phyloP scores from a whole-genome alignment of 164 flowering plant genomes.

The Liriodendron chinense region DNA sequence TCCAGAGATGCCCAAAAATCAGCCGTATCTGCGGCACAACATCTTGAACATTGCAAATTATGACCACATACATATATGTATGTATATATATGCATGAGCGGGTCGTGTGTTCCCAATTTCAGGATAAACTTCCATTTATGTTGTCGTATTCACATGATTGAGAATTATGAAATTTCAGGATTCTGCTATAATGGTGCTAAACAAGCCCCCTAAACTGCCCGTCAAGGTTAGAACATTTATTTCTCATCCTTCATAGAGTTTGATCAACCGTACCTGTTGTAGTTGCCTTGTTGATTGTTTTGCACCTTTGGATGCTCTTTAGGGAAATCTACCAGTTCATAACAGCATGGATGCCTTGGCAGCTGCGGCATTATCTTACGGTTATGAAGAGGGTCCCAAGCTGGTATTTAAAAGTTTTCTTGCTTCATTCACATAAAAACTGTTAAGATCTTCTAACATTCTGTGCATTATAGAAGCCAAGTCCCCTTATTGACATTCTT shows the following conservation, averaged over 20 bases:
- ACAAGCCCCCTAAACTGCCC: conserved; percentile 90
- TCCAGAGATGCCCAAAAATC: no score
- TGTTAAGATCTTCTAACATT: conserved; percentile 1
- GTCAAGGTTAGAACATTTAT: conserved; percentile 65
- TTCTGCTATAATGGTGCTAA: conserved; percentile 72
- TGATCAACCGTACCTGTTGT: neutral
- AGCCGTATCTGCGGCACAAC: no score
- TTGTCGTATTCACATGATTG: neutral
- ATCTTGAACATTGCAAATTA: no score
- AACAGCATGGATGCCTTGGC: conserved; percentile 98
- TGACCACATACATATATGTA: no score
- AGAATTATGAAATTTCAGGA: conserved; percentile 50
- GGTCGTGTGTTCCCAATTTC: neutral
- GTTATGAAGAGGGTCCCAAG: conserved; percentile 79
- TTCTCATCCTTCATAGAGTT: neutral
- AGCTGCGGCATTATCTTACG: conserved; percentile 81
- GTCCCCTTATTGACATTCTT: no score
- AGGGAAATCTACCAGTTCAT: conserved; percentile 90
- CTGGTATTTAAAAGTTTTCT: conserved; percentile 41
- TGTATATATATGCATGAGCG: no score
- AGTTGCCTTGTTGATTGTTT: conserved; percentile 5
- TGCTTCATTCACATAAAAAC: neutral
- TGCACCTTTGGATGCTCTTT: neutral
- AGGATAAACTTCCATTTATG: neutral
- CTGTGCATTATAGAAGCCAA: no score